phyloP scores from a whole-genome alignment of 306 rosid species.

The Casuarina cunninghamiana region DNA sequence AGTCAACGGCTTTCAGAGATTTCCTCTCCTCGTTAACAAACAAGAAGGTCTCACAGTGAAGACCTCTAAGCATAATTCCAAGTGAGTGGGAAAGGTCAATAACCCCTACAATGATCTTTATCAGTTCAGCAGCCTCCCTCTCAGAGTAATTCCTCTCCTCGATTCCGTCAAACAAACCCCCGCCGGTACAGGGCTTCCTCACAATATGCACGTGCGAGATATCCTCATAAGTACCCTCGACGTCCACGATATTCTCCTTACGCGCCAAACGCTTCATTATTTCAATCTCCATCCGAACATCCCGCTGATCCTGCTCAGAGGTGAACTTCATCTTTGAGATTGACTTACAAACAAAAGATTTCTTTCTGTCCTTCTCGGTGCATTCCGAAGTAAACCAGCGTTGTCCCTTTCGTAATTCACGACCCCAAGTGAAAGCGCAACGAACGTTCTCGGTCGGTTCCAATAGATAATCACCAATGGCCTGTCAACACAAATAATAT shows the following conservation, averaged over 20 bases:
- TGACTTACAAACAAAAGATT: conserved; percentile 63
- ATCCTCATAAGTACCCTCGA: conserved; percentile 92
- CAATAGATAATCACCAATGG: conserved; percentile 45
- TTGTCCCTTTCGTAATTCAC: conserved; percentile 84
- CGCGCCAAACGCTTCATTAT: conserved; percentile 94
- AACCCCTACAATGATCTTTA: conserved; percentile 85
- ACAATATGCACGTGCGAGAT: conserved; percentile 82
- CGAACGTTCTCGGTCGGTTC: conserved; percentile 87
- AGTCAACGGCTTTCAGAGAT: conserved; percentile 91
- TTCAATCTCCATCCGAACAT: conserved; percentile 91
- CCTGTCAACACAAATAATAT: no score
- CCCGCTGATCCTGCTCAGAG: conserved; percentile 82
- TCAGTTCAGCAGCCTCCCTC: conserved; percentile 87
- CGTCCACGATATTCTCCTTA: conserved; percentile 82
- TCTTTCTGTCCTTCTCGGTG: conserved; percentile 59
- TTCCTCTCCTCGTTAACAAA: conserved; percentile 89
- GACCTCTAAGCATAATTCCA: conserved; percentile 94
- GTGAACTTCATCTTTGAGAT: conserved; percentile 89
- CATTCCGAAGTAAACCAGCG: conserved; percentile 78
- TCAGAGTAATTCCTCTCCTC: conserved; percentile 84
- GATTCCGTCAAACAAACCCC: conserved; percentile 86
- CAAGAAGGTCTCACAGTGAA: conserved; percentile 87
- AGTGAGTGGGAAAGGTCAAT: conserved; percentile 92
- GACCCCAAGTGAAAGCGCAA: conserved; percentile 75
- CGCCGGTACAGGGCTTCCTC: conserved; percentile 93